Percentiles rank a stretch among this genome's conserved stretches.
These are phyloP conservation scores for Hypoxylon trugodes DNA, from an alignment of 495 filamentous ascomycete genomes.

Conservation along the genomic window DNA sequence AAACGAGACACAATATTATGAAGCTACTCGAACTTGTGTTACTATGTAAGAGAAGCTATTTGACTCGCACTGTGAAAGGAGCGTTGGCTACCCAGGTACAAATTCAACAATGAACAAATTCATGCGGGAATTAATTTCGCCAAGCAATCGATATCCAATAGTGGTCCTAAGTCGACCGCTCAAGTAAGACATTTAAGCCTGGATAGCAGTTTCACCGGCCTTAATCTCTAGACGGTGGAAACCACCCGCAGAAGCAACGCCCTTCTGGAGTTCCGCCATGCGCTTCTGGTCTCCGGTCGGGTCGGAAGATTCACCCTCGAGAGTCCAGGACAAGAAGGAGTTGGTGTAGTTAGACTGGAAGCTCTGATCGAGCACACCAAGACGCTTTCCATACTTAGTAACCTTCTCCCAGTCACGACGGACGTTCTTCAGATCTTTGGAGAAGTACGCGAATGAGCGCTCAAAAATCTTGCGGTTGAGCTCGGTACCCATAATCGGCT, in stretches of 20 bases:
- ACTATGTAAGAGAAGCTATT: conserved; percentile 16
- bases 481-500: conserved; percentile 69
- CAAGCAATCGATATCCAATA: not conserved
- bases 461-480: conserved; percentile 78
- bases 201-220: conserved; percentile 8
- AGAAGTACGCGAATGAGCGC: conserved; percentile 75
- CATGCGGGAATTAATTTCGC: not conserved
- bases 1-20: not conserved
- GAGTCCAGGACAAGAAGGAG: conserved; percentile 66
- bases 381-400: conserved; percentile 71
- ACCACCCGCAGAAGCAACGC: conserved; percentile 61
- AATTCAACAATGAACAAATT: conserved; percentile 12
- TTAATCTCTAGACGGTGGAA: conserved; percentile 48
- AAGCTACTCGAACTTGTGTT: conserved; percentile 6
- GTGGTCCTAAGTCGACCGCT: not conserved
- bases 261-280: conserved; percentile 67
- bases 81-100: not conserved
- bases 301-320: conserved; percentile 67
- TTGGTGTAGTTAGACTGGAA: conserved; percentile 77
- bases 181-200: conserved; percentile 17
- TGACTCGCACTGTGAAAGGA: conserved; percentile 6
- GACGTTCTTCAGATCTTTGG: conserved; percentile 74
- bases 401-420: conserved; percentile 74
- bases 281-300: conserved; percentile 72
- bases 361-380: conserved; percentile 63